phyloP scores from a whole-genome alignment of 2,329 filamentous ascomycete species.

The Xylariomycetidae sp. region DNA sequence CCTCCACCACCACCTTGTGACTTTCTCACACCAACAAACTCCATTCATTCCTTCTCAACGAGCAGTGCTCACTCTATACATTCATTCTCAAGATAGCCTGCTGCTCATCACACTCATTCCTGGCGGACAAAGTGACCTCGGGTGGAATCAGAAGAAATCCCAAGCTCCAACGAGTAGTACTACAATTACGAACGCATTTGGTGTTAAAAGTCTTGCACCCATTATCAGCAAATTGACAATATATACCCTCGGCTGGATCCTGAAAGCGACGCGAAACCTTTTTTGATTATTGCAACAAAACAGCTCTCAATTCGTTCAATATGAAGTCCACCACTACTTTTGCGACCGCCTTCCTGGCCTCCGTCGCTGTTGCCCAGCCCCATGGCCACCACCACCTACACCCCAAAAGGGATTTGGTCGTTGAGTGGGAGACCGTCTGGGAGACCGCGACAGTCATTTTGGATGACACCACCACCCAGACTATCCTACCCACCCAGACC shows the following conservation, averaged over 20 bases:
- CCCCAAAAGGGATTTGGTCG: slow-evolving; percentile 40
- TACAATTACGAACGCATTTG: no score
- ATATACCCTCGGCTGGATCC: no score
- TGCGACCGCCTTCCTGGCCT: slow-evolving; percentile 38
- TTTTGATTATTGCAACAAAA: slow-evolving; percentile 11
- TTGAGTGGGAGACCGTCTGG: slow-evolving; percentile 41
- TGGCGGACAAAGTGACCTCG: slow-evolving; percentile 11
- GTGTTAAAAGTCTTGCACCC: slow-evolving; percentile 3
- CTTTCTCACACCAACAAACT: slow-evolving; percentile 9
- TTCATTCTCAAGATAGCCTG: slow-evolving; percentile 21
- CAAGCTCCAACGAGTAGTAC: no score
- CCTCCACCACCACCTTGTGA: slow-evolving; percentile 4
- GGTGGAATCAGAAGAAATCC: no score
- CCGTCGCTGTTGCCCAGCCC: slow-evolving; percentile 47
- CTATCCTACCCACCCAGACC: slow-evolving; percentile 30
- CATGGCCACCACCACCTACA: slow-evolving; percentile 35
- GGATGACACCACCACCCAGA: slow-evolving; percentile 44
- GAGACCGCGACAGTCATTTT: slow-evolving; percentile 49
- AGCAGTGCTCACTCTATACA: slow-evolving; percentile 32
- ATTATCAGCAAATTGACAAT: slow-evolving; percentile 1
- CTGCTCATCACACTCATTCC: slow-evolving; percentile 26
- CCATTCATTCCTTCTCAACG: slow-evolving; percentile 10
- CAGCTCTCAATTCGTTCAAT: no score
- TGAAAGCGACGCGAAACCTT: slow-evolving; percentile 7
- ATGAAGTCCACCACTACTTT: slow-evolving; percentile 45